phyloP scores from a whole-genome alignment of 2,329 filamentous ascomycete species.

The Coniella lustricola region DNA sequence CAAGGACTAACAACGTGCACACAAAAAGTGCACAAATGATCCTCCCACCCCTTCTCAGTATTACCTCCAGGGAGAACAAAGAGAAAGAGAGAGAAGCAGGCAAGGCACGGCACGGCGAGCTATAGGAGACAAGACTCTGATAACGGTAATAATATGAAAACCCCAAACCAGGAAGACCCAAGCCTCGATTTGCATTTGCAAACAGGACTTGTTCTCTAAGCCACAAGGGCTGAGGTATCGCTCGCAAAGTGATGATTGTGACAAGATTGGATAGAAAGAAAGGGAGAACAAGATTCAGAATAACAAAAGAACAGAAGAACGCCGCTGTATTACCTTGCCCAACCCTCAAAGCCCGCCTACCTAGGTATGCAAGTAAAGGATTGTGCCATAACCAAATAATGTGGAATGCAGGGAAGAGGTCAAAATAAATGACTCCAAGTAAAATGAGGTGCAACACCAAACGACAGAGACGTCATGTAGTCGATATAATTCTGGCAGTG shows the following conservation, averaged over 20 bases:
- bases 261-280: background rate
- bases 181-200: conserved; percentile 4
- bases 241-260: background rate
- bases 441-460: background rate
- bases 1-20: background rate
- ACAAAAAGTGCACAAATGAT: no score
- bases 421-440: background rate
- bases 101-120: no score
- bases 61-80: background rate
- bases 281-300: conserved; percentile 1
- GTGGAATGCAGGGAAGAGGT: background rate
- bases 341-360: conserved; percentile 4
- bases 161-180: background rate
- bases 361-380: background rate
- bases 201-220: background rate
- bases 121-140: no score
- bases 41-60: background rate
- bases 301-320: no score
- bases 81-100: background rate
- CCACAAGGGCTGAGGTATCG: conserved; percentile 8
- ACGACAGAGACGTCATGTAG: no score
- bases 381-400: background rate
- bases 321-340: conserved; percentile 22
- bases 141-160: background rate
- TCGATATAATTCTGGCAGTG: no score